Evolutionary conservation across 2,329 filamentous ascomycete genomes (phyloP).

Genomic region (Fusarium cyanostomum): DNA sequence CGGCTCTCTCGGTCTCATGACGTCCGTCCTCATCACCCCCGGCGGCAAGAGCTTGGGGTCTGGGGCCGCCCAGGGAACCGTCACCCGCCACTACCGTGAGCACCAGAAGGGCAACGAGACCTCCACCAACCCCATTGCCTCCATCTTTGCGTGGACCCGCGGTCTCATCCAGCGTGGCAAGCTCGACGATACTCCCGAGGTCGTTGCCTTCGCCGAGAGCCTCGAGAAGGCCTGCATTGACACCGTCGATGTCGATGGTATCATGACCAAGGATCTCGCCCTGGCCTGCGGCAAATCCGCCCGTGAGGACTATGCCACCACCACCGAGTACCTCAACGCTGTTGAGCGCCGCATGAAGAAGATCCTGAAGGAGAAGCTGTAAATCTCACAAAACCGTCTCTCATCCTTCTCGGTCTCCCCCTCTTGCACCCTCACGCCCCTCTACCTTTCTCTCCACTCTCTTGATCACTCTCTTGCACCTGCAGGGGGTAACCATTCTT

Average conservation of each 20-base stretch:
- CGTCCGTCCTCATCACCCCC: slow-evolving; percentile 94
- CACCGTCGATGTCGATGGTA: slow-evolving; percentile 89
- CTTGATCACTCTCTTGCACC: slow-evolving; percentile 21
- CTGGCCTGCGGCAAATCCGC: slow-evolving; percentile 90
- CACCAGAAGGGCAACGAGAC: slow-evolving; percentile 98
- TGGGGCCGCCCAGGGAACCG: slow-evolving; percentile 97
- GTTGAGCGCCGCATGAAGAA: slow-evolving; percentile 90
- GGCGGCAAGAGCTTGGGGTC: slow-evolving; percentile 97
- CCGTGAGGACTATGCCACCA: slow-evolving; percentile 88
- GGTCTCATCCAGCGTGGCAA: slow-evolving; percentile 92
- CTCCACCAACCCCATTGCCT: slow-evolving; percentile 97
- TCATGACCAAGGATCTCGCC: slow-evolving; percentile 99
- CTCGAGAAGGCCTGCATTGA: slow-evolving; percentile 94
- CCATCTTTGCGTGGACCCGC: slow-evolving; percentile 98
- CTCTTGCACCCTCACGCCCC: slow-evolving; percentile 7
- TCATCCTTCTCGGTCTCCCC: slow-evolving; percentile 9
- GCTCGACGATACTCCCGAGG: slow-evolving; percentile 90
- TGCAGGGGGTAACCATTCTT: slow-evolving; percentile 22
- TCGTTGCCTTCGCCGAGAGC: slow-evolving; percentile 89
- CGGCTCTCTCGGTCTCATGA: slow-evolving; percentile 98
- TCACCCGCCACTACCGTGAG: slow-evolving; percentile 98
- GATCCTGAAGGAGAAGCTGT: slow-evolving; percentile 81
- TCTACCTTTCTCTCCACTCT: slow-evolving; percentile 19
- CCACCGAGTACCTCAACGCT: slow-evolving; percentile 88
- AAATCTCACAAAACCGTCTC: slow-evolving; percentile 41